Percentiles rank a stretch among this genome's conserved stretches.
Evolutionary conservation across 2,329 filamentous ascomycete species (phyloP).

Genomic region (Penicillium capsulatum): DNA sequence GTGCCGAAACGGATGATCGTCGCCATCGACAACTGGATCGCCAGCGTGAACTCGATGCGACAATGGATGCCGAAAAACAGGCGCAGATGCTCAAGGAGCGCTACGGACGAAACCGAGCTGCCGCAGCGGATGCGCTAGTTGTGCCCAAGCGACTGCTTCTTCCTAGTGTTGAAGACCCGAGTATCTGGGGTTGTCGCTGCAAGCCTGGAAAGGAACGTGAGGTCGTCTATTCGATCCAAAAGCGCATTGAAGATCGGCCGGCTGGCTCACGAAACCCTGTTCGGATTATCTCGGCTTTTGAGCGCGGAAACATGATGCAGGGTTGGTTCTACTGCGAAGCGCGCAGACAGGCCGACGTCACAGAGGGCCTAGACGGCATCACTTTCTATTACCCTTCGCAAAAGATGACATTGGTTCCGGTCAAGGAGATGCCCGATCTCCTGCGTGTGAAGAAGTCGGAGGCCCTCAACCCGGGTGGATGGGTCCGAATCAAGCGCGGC

Average conservation of each 20-base stretch:
- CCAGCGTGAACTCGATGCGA: slow-evolving; percentile 78
- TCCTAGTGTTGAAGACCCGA: slow-evolving; percentile 89
- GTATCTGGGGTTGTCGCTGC: slow-evolving; percentile 90
- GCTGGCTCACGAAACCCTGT: slow-evolving; percentile 73
- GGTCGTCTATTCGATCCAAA: slow-evolving; percentile 81
- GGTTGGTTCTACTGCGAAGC: slow-evolving; percentile 96
- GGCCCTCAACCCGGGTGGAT: slow-evolving; percentile 78
- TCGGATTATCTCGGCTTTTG: slow-evolving; percentile 84
- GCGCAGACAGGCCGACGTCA: slow-evolving; percentile 77
- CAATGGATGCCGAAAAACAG: slow-evolving; percentile 89
- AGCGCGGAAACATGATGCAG: slow-evolving; percentile 82
- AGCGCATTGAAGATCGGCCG: slow-evolving; percentile 73
- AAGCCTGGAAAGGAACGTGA: slow-evolving; percentile 95
- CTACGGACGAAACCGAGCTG: slow-evolving; percentile 73
- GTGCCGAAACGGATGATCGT: slow-evolving; percentile 79
- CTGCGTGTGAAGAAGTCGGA: slow-evolving; percentile 83
- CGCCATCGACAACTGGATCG: slow-evolving; percentile 92
- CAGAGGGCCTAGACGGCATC: slow-evolving; percentile 75
- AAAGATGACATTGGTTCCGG: slow-evolving; percentile 82
- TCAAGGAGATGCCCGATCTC: slow-evolving; percentile 98
- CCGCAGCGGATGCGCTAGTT: slow-evolving; percentile 65
- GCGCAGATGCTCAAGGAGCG: slow-evolving; percentile 81
- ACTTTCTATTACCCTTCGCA: slow-evolving; percentile 84
- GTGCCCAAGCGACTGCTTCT: slow-evolving; percentile 82
- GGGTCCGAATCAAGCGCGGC: slow-evolving; percentile 78